Percentiles rank a stretch among this genome's conserved stretches.
These are phyloP conservation scores for Tetrahymena malaccensis DNA, from an alignment of 73 alveolate species.

Conservation along the genomic window DNA sequence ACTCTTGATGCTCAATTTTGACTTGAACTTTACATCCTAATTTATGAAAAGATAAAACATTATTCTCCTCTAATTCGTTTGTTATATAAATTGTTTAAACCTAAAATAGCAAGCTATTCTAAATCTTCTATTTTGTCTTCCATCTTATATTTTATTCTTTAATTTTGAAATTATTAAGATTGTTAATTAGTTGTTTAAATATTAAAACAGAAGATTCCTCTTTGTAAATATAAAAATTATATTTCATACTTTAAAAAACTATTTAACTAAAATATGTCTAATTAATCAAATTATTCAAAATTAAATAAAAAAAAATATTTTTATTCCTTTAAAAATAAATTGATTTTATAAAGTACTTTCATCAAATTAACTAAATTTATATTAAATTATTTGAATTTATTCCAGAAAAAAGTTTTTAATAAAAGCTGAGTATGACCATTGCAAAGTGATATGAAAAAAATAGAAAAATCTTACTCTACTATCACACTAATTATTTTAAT, in stretches of 20 bases:
- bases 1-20: background rate
- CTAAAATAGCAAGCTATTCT: background rate
- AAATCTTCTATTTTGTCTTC: background rate
- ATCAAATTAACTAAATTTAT: no score
- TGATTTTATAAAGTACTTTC: no score
- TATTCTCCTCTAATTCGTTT: background rate
- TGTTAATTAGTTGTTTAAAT: background rate
- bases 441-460: no score
- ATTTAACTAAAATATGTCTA: background rate
- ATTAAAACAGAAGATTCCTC: background rate
- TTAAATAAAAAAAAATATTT: no score
- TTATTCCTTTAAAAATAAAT: background rate
- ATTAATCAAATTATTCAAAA: background rate
- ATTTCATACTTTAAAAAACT: background rate
- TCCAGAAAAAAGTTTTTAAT: no score
- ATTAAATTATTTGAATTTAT: no score
- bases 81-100: background rate
- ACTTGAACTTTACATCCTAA: background rate
- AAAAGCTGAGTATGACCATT: no score
- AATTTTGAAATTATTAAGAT: background rate
- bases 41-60: background rate
- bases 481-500: no score
- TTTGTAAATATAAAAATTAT: background rate
- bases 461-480: no score
- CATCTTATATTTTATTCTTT: background rate